These are phyloP conservation scores for Glycyrrhiza uralensis DNA, from an alignment of 306 rosid genomes.

Conservation along the genomic window DNA sequence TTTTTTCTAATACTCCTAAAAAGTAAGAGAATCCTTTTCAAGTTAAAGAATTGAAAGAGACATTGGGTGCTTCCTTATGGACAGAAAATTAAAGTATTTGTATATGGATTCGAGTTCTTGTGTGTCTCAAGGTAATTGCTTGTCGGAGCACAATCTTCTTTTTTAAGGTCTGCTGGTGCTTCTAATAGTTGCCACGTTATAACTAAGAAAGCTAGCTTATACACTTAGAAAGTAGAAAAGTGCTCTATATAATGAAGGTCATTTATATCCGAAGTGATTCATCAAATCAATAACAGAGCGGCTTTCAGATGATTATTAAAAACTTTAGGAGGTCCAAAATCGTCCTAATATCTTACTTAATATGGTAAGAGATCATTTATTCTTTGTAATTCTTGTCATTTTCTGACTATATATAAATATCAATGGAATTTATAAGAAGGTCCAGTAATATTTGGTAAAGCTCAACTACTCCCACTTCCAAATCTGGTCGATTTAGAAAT, in stretches of 20 bases:
- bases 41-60: not conserved
- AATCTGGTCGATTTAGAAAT: not conserved
- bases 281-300: not conserved
- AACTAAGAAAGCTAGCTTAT: not conserved
- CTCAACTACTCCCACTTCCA: constrained; percentile 24
- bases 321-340: not conserved
- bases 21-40: not conserved
- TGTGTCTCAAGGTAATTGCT: constrained; percentile 9
- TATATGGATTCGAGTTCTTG: not conserved
- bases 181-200: constrained; percentile 12
- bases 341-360: constrained; percentile 10
- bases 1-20: not conserved
- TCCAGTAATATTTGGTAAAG: not conserved
- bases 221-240: no score
- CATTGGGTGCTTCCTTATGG: not conserved
- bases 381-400: not conserved
- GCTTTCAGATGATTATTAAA: not conserved
- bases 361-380: not conserved
- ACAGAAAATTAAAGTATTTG: not conserved
- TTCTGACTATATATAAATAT: not conserved
- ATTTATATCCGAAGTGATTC: not conserved
- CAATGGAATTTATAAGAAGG: not conserved
- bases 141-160: not conserved
- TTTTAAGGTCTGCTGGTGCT: not conserved
- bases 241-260: not conserved